phyloP scores from a whole-genome alignment of 805 yeast genomes.

The Komagataella kurtzmanii region DNA sequence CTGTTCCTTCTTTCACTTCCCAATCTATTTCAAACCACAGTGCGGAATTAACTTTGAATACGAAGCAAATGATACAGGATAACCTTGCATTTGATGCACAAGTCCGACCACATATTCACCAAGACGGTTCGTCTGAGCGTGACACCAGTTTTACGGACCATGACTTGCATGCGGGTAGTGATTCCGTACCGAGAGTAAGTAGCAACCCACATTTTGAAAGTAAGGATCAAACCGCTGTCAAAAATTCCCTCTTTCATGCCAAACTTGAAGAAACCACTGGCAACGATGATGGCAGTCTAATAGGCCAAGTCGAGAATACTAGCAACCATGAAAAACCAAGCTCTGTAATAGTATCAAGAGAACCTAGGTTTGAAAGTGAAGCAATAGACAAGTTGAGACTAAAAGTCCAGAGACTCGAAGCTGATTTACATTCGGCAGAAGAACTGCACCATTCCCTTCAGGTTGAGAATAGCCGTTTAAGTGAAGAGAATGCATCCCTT shows the following conservation, averaged over 20 bases:
- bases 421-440: neutral
- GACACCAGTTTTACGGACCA: neutral
- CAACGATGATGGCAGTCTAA: neutral
- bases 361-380: neutral
- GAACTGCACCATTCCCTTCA: neutral
- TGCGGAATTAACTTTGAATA: neutral
- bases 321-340: neutral
- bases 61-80: neutral
- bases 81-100: neutral
- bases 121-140: neutral
- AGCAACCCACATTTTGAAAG: neutral
- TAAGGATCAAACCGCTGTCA: neutral
- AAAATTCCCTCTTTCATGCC: neutral
- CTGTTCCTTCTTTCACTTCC: neutral
- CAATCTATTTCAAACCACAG: neutral
- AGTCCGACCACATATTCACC: neutral
- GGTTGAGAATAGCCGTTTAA: neutral
- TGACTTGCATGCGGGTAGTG: neutral
- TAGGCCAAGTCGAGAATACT: neutral
- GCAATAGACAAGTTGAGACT: neutral
- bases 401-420: neutral
- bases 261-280: neutral
- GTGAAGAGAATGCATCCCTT: neutral
- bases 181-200: neutral
- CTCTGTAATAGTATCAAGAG: neutral